Percentiles rank a stretch among this genome's conserved stretches.
phyloP scores from a whole-genome alignment of 306 rosid genomes.

The Cucurbita maxima region DNA sequence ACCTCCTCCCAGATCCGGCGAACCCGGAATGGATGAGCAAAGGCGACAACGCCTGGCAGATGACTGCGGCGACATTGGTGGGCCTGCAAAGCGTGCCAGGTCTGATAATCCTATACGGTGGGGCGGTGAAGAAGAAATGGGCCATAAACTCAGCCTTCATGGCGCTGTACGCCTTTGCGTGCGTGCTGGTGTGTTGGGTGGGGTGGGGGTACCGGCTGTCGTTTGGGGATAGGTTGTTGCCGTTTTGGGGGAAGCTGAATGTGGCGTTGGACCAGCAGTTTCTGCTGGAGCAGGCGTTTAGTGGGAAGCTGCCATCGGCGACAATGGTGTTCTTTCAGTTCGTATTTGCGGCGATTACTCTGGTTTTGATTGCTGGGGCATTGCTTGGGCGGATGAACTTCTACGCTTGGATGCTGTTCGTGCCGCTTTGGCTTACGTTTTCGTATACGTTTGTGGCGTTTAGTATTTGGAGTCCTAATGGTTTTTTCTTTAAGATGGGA shows the following conservation, averaged over 20 bases:
- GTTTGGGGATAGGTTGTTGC: slow-evolving; percentile 13
- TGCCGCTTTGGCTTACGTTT: slow-evolving; percentile 30
- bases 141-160: slow-evolving; percentile 36
- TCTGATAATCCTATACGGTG: slow-evolving; percentile 25
- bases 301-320: slow-evolving; percentile 17
- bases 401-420: slow-evolving; percentile 36
- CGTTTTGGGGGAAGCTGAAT: slow-evolving; percentile 20
- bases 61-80: slow-evolving; percentile 27
- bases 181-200: slow-evolving; percentile 30
- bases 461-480: slow-evolving; percentile 17
- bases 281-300: neutral
- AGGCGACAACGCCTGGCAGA: slow-evolving; percentile 38
- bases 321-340: slow-evolving; percentile 33
- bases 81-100: slow-evolving; percentile 36
- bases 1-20: neutral
- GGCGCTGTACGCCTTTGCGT: slow-evolving; percentile 32
- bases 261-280: slow-evolving; percentile 13
- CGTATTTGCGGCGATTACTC: slow-evolving; percentile 32
- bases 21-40: slow-evolving; percentile 31
- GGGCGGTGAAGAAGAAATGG: slow-evolving; percentile 38
- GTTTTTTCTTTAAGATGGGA: slow-evolving; percentile 13
- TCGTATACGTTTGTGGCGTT: slow-evolving; percentile 27
- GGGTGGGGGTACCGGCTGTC: slow-evolving; percentile 29
- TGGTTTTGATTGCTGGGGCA: slow-evolving; percentile 28
- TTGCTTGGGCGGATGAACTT: slow-evolving; percentile 34